Evolutionary conservation across 2,329 filamentous ascomycete species (phyloP).

Genomic region (Atkinsonella hypoxylon): DNA sequence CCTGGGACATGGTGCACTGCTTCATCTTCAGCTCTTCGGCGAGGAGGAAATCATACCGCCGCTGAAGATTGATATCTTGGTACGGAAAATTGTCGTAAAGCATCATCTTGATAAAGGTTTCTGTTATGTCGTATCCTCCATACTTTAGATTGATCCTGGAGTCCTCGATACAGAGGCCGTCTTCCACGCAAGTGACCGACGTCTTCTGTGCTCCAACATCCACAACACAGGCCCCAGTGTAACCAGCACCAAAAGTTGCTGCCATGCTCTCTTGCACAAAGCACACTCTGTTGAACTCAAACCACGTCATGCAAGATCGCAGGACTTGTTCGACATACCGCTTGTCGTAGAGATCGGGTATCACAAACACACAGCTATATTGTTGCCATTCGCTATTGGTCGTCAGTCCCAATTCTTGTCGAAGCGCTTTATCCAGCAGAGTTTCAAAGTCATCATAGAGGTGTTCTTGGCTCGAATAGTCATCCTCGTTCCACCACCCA

Average conservation of each 20-base stretch:
- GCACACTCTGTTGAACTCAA: slow-evolving; percentile 78
- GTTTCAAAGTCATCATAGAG: slow-evolving; percentile 79
- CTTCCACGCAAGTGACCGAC: slow-evolving; percentile 91
- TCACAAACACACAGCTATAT: slow-evolving; percentile 94
- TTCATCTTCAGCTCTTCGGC: slow-evolving; percentile 94
- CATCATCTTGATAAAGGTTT: slow-evolving; percentile 96
- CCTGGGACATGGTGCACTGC: slow-evolving; percentile 82
- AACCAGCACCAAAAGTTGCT: slow-evolving; percentile 88
- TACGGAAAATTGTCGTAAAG: slow-evolving; percentile 94
- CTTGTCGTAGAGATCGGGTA: slow-evolving; percentile 94
- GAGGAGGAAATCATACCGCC: slow-evolving; percentile 83
- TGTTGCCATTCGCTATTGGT: slow-evolving; percentile 73
- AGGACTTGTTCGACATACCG: slow-evolving; percentile 77
- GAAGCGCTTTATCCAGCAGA: slow-evolving; percentile 76
- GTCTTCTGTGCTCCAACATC: slow-evolving; percentile 97
- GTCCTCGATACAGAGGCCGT: slow-evolving; percentile 88
- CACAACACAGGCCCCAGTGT: slow-evolving; percentile 86
- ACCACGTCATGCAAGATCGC: slow-evolving; percentile 76
- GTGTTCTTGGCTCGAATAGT: slow-evolving; percentile 69
- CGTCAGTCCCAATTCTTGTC: slow-evolving; percentile 67
- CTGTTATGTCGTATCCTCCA: slow-evolving; percentile 84
- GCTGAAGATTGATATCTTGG: slow-evolving; percentile 79
- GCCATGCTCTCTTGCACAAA: slow-evolving; percentile 96
- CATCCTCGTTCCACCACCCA: slow-evolving; percentile 82
- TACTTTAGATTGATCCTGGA: slow-evolving; percentile 92